Evolutionary conservation across 2,329 filamentous ascomycete genomes (phyloP), one percentile per base, ranked within the genome.

Genomic region (Tolypocladium endophyticum): DNA sequence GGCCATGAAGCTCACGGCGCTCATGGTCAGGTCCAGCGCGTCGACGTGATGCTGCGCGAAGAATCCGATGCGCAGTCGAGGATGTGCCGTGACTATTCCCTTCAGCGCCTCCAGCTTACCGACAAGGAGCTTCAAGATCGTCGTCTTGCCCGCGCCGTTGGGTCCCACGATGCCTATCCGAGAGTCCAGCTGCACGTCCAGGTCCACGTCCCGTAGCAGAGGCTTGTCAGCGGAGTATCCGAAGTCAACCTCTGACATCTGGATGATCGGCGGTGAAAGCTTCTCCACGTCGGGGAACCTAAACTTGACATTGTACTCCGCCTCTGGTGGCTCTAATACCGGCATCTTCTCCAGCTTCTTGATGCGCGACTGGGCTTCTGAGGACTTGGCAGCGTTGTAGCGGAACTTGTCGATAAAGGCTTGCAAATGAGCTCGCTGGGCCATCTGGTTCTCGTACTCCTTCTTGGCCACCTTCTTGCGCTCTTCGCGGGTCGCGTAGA

Each of bases 341-440:
- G 95, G 94, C 90, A 99, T 97, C 70, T 89, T 91, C 75, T 99
- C 95, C 63, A 99, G 81, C 73, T 99, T 99, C 83, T 99, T 99
- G 83, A 99, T 97, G 70, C 94, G 87, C 0, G 93, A 97, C 72
- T 99, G 94, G 1, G 94, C 94, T 79, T 99, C 94, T 11, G 93
- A 96, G 0, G 94, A 97, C 75, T 99, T 99, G 70, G 93, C 94
- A 35, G 94, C 94, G 72, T 99, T 99, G 82, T 99, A 99, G 58
- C 94, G 87, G 82, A 99, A 99, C 77, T 99, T 99, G 83, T 99
- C 94, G 77, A 99, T 99, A 76, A 99, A 99, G 35, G 90, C 87
- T 79, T 99, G 94, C 64, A 99, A 77, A 80, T 99, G 94, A 38
- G 92, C 91, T 67, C 94, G 85, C 74, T 93, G 86, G 1, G 83